These are phyloP conservation scores for Bryoglossum gracile DNA, from an alignment of 495 filamentous ascomycete species.

Conservation along the genomic window DNA sequence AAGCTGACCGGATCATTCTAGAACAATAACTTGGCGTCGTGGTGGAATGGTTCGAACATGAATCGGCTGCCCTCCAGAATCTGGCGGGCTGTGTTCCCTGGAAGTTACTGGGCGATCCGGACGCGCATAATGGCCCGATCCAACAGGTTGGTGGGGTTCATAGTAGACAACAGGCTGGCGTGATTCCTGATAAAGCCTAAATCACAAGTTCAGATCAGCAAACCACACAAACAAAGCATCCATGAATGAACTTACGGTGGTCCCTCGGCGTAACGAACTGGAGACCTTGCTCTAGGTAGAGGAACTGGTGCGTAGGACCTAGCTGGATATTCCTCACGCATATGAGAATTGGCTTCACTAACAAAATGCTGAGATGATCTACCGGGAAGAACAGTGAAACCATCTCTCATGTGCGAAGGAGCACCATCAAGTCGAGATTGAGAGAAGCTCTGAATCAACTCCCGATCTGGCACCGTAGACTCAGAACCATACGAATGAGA, in stretches of 20 bases:
- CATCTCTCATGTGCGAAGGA: constrained; percentile 1
- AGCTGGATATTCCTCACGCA: constrained; percentile 13
- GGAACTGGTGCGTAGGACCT: constrained; percentile 13
- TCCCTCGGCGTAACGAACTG: constrained; percentile 15
- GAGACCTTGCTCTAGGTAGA: constrained; percentile 19
- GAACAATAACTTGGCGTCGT: constrained; percentile 9
- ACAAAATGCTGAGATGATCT: not conserved
- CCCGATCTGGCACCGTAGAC: constrained; percentile 11
- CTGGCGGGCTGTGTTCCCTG: not conserved
- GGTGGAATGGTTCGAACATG: constrained; percentile 5
- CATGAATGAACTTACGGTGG: constrained; percentile 19
- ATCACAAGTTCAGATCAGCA: too few relatives aligned
- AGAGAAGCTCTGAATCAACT: constrained; percentile 19
- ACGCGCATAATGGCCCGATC: not conserved
- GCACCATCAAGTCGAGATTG: constrained; percentile 22
- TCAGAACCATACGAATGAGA: constrained; percentile 17
- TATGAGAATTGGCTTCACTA: not conserved
- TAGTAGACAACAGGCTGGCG: constrained; percentile 3
- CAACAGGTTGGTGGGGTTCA: not conserved
- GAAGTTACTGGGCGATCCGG: not conserved
- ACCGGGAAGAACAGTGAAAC: constrained; percentile 2
- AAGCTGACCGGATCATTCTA: too few relatives aligned
- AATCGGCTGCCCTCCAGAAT: not conserved
- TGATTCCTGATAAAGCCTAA: too few relatives aligned
- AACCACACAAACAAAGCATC: too few relatives aligned